Evolutionary conservation across 2,329 filamentous ascomycete species (phyloP).

Genomic region (Verticillium klebahnii): DNA sequence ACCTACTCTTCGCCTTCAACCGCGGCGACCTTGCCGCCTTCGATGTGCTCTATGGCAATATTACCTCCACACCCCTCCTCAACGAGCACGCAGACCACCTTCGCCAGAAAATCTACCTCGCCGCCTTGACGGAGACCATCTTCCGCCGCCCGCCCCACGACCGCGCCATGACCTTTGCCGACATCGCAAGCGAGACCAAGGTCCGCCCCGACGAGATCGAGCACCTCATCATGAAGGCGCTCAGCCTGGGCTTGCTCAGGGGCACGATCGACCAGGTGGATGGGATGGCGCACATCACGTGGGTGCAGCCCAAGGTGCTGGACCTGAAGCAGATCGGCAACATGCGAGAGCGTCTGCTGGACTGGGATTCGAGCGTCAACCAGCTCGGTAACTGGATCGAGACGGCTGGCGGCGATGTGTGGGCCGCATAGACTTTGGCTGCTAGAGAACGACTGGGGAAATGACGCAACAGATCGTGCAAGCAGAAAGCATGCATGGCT

Average conservation of each 20-base stretch:
- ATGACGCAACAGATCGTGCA: neutral
- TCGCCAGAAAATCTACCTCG: conserved; percentile 97
- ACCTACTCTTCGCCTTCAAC: conserved; percentile 97
- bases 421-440: conserved; percentile 62
- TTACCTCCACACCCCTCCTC: conserved; percentile 75
- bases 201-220: conserved; percentile 90
- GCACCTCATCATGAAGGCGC: conserved; percentile 98
- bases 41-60: conserved; percentile 75
- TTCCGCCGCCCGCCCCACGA: conserved; percentile 95
- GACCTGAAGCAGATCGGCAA: conserved; percentile 93
- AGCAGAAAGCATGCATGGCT: neutral
- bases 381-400: conserved; percentile 97
- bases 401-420: conserved; percentile 87
- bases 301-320: conserved; percentile 97
- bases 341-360: conserved; percentile 81
- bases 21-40: conserved; percentile 86
- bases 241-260: conserved; percentile 83
- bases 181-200: conserved; percentile 89
- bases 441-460: too few species aligned
- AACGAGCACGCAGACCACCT: conserved; percentile 77
- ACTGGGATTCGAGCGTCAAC: conserved; percentile 96
- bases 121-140: conserved; percentile 89
- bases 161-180: conserved; percentile 85
- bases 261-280: conserved; percentile 97
- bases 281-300: conserved; percentile 90